Evolutionary conservation across 768 basidiomycete species (phyloP).

Genomic region (Auricularia sp.): DNA sequence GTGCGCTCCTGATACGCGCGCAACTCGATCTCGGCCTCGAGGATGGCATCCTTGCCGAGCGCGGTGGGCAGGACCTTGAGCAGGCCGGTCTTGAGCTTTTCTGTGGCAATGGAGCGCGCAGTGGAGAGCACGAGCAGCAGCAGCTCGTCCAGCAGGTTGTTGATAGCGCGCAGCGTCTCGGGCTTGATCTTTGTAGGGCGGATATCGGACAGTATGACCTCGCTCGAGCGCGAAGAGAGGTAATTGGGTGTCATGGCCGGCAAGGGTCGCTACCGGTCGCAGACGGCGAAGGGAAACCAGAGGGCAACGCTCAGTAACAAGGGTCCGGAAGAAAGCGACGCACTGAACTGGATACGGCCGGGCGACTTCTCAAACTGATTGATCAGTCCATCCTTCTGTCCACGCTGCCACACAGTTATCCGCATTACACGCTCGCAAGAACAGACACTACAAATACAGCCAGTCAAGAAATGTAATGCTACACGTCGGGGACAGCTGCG

Average conservation of each 20-base stretch:
- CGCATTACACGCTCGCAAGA: too few species aligned
- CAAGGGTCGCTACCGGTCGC: neutral
- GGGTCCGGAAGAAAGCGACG: constrained; percentile 29
- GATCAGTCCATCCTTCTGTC: too few species aligned
- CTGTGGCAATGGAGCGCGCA: constrained; percentile 60
- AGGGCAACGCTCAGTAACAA: constrained; percentile 22
- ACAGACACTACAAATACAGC: too few species aligned
- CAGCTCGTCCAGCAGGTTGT: constrained; percentile 77
- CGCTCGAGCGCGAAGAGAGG: constrained; percentile 75
- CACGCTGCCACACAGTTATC: too few species aligned
- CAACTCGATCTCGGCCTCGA: constrained; percentile 89
- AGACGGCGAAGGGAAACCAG: constrained; percentile 5
- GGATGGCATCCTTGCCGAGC: constrained; percentile 82
- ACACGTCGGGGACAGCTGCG: too few species aligned
- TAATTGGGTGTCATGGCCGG: constrained; percentile 46
- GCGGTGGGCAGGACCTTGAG: constrained; percentile 66
- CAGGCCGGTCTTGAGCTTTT: constrained; percentile 62
- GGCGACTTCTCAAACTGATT: constrained; percentile 16
- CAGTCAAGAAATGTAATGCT: too few species aligned
- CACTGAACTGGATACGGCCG: constrained; percentile 16
- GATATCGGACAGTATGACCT: constrained; percentile 86
- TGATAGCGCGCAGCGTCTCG: constrained; percentile 70
- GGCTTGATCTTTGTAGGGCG: constrained; percentile 79
- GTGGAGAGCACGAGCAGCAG: constrained; percentile 60
- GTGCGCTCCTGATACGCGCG: constrained; percentile 83